Base-by-base conservation (phyloP, 1,284 basidiomycete genomes). In the Chiua sp. region DNA sequence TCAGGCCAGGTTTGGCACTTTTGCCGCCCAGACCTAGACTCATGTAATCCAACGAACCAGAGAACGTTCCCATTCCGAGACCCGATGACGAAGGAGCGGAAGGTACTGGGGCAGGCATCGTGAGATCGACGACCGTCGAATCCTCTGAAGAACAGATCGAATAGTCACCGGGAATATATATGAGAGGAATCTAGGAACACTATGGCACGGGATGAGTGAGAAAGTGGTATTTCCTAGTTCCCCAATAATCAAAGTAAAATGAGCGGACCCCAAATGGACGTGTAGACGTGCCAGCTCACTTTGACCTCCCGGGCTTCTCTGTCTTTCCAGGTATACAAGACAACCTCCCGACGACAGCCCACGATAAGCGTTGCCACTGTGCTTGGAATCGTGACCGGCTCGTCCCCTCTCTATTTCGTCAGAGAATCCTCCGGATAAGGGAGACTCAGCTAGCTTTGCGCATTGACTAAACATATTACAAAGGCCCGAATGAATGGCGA, bases 241-340 rank as follows among this genome's bases (percentile, higher is more conserved):
- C 46, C 13, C 7, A 37, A 49, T 28, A 63, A 53, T 7, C 42
- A 57, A 46, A 23, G 18, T 33, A 55, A 37, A 30, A 53, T 37
- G 46, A 60, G 50, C 50, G 26, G 44, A 44, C n/a, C 7, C 37
- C n/a, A 23, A 37, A 32, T 39, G n/a, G 35, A n/a, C 13, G 13
- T 16, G 13, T 12, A 51, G 23, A 47, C 22, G 16, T 18, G 57
- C 61, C 62, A 52, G 62, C 80, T 56, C 64, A 93, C 93, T 78
- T 88, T 88, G 47, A 83, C 78, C 50, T 89, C 90, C 72, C 92
- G 90, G 48, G 90, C 83, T 66, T 93, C 89, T 26, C 93, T 92
- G 66, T 95, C 92, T 64, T 85, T 89, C 94, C 95, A 98, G 5
- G 86, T 83, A 71, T 95, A 96, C 15, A 98, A 77, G 3, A 97